phyloP scores from a whole-genome alignment of 75 land plant species.

The Selaginella tamariscina region DNA sequence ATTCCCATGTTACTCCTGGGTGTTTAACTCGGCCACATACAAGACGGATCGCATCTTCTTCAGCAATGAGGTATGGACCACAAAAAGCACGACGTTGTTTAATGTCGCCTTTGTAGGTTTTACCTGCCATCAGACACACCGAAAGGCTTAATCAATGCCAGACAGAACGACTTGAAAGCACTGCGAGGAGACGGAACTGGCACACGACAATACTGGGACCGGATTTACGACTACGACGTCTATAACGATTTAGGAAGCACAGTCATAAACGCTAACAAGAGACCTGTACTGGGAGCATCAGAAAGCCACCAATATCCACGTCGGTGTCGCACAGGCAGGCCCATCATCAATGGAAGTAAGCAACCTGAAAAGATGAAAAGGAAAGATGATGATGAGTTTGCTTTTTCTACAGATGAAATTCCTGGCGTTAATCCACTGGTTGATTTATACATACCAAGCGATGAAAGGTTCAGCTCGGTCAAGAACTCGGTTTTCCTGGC shows the following conservation, averaged over 20 bases:
- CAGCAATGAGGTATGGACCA: conserved; percentile 14
- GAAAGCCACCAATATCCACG: conserved; percentile 4
- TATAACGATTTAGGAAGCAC: conserved; percentile 10
- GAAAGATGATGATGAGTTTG: not conserved
- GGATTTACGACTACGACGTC: conserved; percentile 2
- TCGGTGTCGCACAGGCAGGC: conserved; percentile 5
- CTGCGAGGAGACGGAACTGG: conserved; percentile 10
- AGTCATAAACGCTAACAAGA: not conserved
- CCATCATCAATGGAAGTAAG: no score
- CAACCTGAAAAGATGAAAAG: not conserved
- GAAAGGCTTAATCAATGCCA: not conserved
- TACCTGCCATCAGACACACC: not conserved
- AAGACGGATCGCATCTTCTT: conserved; percentile 16
- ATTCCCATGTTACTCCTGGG: conserved; percentile 22
- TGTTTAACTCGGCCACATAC: conserved; percentile 6
- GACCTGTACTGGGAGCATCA: not conserved
- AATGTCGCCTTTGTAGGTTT: not conserved
- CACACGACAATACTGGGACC: not conserved
- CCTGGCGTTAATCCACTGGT: not conserved
- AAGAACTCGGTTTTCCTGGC: conserved; percentile 14
- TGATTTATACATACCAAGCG: conserved; percentile 30
- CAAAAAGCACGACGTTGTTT: not conserved
- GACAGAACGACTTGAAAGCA: not conserved
- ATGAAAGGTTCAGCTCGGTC: conserved; percentile 26
- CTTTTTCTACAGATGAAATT: not conserved